A percentile compares a stretch with the other conserved stretches of the same genome.
Evolutionary conservation across 202 grass and related monocot species (phyloP).

Genomic region (Schoenoplectus triqueter): DNA sequence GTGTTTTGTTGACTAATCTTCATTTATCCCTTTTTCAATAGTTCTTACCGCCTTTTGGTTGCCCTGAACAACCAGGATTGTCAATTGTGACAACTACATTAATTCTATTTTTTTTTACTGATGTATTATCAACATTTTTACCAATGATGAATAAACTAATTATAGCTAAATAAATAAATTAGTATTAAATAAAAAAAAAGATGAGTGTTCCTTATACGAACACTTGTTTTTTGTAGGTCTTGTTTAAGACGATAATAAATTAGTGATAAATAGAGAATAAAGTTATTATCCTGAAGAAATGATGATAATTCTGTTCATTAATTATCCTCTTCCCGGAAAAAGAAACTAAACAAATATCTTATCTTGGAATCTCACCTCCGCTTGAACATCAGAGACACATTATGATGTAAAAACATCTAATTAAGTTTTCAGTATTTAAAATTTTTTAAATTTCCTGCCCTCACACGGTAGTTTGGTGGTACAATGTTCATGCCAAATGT

Average conservation of each 20-base stretch:
- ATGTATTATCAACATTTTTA: background rate
- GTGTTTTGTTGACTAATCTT: slow-evolving; percentile 1
- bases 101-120: background rate
- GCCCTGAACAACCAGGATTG: background rate
- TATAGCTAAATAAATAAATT: background rate
- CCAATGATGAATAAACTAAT: background rate
- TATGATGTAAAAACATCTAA: background rate
- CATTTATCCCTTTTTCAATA: background rate
- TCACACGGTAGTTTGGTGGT: background rate
- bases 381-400: background rate
- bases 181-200: background rate
- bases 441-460: background rate
- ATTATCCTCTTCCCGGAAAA: background rate
- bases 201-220: background rate
- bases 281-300: too few species aligned
- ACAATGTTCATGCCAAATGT: background rate
- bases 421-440: background rate
- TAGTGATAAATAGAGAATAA: too few species aligned
- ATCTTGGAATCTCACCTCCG: background rate
- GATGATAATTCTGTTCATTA: background rate
- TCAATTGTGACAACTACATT: slow-evolving; percentile 1
- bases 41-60: slow-evolving; percentile 1
- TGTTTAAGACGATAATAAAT: too few species aligned
- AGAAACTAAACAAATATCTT: background rate
- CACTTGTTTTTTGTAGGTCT: too few species aligned